Conservation (phyloP, 164 flowering plant genomes). For the Vitis amurensis region DNA sequence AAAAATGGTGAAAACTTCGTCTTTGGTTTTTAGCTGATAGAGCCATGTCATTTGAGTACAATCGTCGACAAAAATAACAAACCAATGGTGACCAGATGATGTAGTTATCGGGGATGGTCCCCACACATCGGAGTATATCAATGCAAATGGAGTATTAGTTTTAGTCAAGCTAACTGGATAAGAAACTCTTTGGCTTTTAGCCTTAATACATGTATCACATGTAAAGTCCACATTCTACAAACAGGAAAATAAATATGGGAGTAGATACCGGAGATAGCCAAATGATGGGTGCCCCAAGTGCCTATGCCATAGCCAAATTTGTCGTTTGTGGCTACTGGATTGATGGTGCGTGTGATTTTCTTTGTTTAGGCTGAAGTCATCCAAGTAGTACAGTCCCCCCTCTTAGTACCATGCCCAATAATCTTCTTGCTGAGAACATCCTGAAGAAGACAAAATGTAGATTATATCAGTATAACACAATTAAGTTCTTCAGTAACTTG, state of each 20-base stretch:
- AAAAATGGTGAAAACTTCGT: too few species aligned
- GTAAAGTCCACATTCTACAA: conserved; percentile 8
- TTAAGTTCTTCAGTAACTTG: too few species aligned
- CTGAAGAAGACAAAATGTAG: too few species aligned
- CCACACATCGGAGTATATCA: conserved; percentile 10
- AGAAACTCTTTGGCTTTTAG: conserved; percentile 8
- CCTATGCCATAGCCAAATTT: conserved; percentile 8
- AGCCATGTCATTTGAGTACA: background rate
- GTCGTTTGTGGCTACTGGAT: background rate
- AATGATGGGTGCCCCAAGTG: conserved; percentile 4
- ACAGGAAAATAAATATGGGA: conserved; percentile 4
- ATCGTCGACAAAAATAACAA: conserved; percentile 7
- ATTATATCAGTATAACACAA: too few species aligned
- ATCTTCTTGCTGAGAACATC: too few species aligned
- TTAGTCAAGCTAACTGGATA: conserved; percentile 10
- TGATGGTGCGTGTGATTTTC: conserved; percentile 1
- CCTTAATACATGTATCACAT: conserved; percentile 8
- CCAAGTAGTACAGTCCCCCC: too few species aligned
- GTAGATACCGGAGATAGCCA: conserved; percentile 5
- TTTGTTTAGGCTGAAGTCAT: background rate
- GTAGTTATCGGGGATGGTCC: background rate
- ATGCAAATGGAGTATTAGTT: conserved; percentile 4
- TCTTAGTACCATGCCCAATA: too few species aligned
- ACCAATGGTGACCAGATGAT: conserved; percentile 2
- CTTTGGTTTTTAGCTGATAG: too few species aligned